Base-by-base conservation (phyloP, 192 early-diverging fungal genomes). In the Dimargaris cristalligena region DNA sequence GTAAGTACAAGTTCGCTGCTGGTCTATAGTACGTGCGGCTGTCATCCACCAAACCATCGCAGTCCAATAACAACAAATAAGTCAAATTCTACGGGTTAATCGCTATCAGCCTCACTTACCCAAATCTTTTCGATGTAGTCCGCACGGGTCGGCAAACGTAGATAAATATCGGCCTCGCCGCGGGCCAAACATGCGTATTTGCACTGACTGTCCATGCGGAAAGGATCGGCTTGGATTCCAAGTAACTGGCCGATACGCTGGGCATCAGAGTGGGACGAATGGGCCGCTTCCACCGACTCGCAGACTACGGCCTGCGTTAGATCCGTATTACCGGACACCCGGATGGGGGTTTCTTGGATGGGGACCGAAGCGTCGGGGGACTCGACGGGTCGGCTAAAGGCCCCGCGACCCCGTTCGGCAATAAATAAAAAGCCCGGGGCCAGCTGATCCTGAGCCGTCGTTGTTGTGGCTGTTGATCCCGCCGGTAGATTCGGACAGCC, bases 51-150 rank as follows among this genome's bases (percentile, higher is more conserved):
- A 62, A 41, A 46, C 28, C 31, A 46, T 65, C 45, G 18, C 33
- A 11, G 14, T 23, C 26, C 20, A 25, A 0, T 32, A 22, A 4
- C 10, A 32, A 47, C 30, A 18, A 34, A 28, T 23, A 35, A 0
- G 3, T 18, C n/a, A 31, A 55, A 10, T 23, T 23, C 58, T 59
- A 22, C 22, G 30, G 18, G 18, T 0, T n/a, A 33, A 4, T 38
- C n/a, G 1, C 0, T 35, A 11, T 52, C 34, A 35, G 8, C 18
- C 34, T 26, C 35, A 62, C 67, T 34, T 72, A 86, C 84, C 96
- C 96, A 99, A 67, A 97, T 99, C 76, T 97, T 99, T 62, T 99
- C 96, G 45, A 84, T 78, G 66, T 99, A 99, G 23, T 78, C 76
- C 1, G 69, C 78, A 45, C 77, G 77, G 47, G 78, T 78, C 6